Base-by-base conservation (phyloP, 371 early-diverging fungal species). In the Agmasoma carcini region DNA sequence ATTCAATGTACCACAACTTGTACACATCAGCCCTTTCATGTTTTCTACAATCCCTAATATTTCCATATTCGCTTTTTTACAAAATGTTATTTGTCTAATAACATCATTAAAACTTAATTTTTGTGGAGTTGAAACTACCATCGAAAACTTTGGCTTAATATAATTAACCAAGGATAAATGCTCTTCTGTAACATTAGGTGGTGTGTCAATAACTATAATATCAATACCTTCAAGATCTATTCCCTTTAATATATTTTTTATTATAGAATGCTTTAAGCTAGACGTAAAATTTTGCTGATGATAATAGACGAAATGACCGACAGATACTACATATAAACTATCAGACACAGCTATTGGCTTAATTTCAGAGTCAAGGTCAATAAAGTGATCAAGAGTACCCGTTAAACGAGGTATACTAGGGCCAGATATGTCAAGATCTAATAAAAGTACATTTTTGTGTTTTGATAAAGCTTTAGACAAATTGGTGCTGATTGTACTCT, bases 401-500 rank as follows among this genome's bases (percentile, higher is more conserved):
- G 71, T 71, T 9, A 71, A 44, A 25, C 59, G 56, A 7, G 71
- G 61, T 3, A 73, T 68, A 45, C 55, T 60, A 19, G 76, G 71
- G 7, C 73, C 71, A 29, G 69, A 61, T n/a, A 75, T 41, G 56
- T 75, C 76, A 12, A 63, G 30, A 55, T 75, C 76, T n/a, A 75
- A 30, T 1, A 75, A 9, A n/a, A 56, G 50, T 29, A 46, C 40
- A 25, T 44, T 39, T 0, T 40, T 36, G 7, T 11, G n/a, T 11
- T 27, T 0, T 7, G 63, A 33, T 2, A 63, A 3, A 2, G 20
- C 9, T 27, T 47, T 41, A 31, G 66, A 47, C 23, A 70, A 44
- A 17, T 51, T 54, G 15, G 51, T 20, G 2, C 55, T 29, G 0
- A 96, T 86, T 1, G 92, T 93, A 50, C 84, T 91, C 31, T 93